Percentiles rank a stretch among this genome's conserved stretches.
These are phyloP conservation scores for Porphyrellus cyaneotinctus DNA, from an alignment of 768 basidiomycete species.

Conservation along the genomic window DNA sequence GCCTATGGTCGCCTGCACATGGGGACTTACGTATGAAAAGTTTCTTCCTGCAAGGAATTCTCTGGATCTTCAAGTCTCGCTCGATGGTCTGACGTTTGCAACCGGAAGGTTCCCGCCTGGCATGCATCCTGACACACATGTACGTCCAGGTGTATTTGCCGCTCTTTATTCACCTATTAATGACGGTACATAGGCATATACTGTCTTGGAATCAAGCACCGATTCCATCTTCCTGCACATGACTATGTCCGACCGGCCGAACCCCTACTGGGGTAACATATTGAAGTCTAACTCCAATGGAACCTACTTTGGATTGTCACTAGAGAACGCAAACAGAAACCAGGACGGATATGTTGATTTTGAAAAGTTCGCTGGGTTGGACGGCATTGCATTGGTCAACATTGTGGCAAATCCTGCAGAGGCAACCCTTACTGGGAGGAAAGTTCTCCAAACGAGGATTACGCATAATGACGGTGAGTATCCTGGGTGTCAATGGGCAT, in stretches of 20 bases:
- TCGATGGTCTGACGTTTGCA: conserved; percentile 85
- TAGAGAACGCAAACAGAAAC: conserved; percentile 91
- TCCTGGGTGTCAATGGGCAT: background rate
- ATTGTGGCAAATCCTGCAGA: conserved; percentile 79
- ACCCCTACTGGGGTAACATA: conserved; percentile 84
- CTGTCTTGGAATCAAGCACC: conserved; percentile 91
- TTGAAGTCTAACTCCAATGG: conserved; percentile 98
- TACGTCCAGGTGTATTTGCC: conserved; percentile 35
- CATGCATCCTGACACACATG: conserved; percentile 88
- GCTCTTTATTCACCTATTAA: background rate
- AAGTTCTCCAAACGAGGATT: conserved; percentile 79
- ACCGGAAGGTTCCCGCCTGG: conserved; percentile 85
- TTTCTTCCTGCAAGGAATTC: conserved; percentile 50
- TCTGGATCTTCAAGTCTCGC: conserved; percentile 85
- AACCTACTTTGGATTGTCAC: conserved; percentile 87
- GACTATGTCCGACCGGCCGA: conserved; percentile 77
- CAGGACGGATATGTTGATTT: conserved; percentile 88
- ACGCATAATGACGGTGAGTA: conserved; percentile 92
- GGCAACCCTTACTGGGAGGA: conserved; percentile 64
- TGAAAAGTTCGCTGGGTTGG: conserved; percentile 94
- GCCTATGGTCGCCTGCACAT: background rate
- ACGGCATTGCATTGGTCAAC: conserved; percentile 94
- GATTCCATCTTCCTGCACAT: conserved; percentile 92
- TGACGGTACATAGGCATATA: conserved; percentile 65
- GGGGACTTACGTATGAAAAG: conserved; percentile 35